A percentile compares a stretch with the other conserved stretches of the same genome.
Conservation (phyloP, 345 rosid species). For the Sisymbrium altissimum region DNA sequence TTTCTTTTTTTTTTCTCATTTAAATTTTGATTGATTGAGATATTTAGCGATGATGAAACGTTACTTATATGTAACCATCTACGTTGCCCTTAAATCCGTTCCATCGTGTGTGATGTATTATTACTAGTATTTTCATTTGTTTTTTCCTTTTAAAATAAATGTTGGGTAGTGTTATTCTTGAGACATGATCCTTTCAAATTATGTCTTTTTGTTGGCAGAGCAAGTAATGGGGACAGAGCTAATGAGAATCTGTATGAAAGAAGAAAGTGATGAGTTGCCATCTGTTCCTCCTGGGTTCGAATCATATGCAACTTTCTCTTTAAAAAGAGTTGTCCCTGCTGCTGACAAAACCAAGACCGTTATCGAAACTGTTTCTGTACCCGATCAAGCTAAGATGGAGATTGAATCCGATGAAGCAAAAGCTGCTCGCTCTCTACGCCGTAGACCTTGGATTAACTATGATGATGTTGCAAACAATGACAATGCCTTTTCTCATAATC, state of each 20-base stretch:
- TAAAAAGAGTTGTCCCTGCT: slow-evolving; percentile 45
- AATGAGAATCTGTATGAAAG: slow-evolving; percentile 73
- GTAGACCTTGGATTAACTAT: slow-evolving; percentile 60
- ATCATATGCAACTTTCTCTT: slow-evolving; percentile 68
- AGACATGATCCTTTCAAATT: slow-evolving; percentile 6
- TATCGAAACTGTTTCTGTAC: slow-evolving; percentile 39
- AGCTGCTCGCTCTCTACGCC: slow-evolving; percentile 51
- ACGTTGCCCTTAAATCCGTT: not conserved
- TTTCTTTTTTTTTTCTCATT: not conserved
- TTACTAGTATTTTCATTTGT: not conserved
- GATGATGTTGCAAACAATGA: slow-evolving; percentile 41
- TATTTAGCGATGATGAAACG: not conserved
- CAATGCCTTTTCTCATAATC: slow-evolving; percentile 47
- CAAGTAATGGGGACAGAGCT: slow-evolving; percentile 82
- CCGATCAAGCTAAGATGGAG: slow-evolving; percentile 45
- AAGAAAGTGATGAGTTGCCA: slow-evolving; percentile 82
- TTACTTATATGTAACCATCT: not conserved
- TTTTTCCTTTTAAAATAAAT: not conserved
- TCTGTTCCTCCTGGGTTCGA: slow-evolving; percentile 97
- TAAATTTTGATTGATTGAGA: not conserved
- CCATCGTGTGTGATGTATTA: not conserved
- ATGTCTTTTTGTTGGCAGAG: slow-evolving; percentile 24
- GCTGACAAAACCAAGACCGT: slow-evolving; percentile 36
- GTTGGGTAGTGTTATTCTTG: not conserved
- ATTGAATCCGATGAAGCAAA: slow-evolving; percentile 41